These are phyloP conservation scores for Lotus japonicus DNA, from an alignment of 306 rosid genomes.

Conservation along the genomic window DNA sequence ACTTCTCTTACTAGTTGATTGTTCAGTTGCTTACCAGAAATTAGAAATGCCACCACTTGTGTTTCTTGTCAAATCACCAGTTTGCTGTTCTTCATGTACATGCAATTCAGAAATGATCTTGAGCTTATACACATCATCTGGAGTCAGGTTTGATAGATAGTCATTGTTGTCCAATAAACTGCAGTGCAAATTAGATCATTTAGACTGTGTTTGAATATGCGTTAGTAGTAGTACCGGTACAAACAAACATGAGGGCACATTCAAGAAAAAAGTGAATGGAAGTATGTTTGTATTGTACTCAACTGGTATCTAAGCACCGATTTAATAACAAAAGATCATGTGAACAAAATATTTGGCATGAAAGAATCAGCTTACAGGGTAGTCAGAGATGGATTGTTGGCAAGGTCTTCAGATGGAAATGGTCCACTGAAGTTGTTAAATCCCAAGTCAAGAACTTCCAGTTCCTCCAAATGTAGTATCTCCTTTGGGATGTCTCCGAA, in stretches of 20 bases:
- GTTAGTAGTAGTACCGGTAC: no score
- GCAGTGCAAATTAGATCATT: slow-evolving; percentile 13
- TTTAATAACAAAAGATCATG: neutral
- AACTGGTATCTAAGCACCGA: no score
- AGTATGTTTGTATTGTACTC: no score
- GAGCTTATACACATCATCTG: slow-evolving; percentile 36
- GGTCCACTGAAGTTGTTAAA: slow-evolving; percentile 60
- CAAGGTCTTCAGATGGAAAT: slow-evolving; percentile 33
- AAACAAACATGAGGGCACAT: no score
- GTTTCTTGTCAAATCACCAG: slow-evolving; percentile 9
- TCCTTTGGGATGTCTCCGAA: slow-evolving; percentile 47
- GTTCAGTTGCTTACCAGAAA: slow-evolving; percentile 30
- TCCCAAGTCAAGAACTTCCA: slow-evolving; percentile 70
- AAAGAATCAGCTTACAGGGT: slow-evolving; percentile 40
- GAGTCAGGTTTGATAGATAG: slow-evolving; percentile 32
- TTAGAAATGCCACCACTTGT: slow-evolving; percentile 16
- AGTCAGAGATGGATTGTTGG: slow-evolving; percentile 39
- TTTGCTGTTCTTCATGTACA: slow-evolving; percentile 29
- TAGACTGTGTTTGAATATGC: no score
- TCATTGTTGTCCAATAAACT: slow-evolving; percentile 68
- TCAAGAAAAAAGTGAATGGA: no score
- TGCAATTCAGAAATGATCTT: slow-evolving; percentile 36
- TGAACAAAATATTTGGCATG: neutral
- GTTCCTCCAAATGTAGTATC: slow-evolving; percentile 41
- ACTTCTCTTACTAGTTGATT: neutral